Evolutionary conservation across 345 rosid species (phyloP).

Genomic region (Luvunga scandens): DNA sequence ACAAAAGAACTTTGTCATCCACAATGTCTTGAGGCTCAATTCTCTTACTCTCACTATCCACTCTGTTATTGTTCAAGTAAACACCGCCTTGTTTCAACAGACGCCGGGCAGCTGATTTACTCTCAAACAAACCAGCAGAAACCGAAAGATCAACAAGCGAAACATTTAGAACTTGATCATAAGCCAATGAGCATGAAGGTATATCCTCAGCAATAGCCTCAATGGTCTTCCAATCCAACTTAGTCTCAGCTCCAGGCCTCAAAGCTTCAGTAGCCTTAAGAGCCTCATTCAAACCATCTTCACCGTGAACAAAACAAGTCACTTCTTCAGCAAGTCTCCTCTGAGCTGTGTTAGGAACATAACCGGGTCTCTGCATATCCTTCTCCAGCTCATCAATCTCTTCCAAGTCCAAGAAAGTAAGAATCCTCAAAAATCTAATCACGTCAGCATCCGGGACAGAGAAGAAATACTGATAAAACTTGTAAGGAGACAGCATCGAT

Average conservation of each 20-base stretch:
- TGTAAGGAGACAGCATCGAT: conserved; percentile 71
- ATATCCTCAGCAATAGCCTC: conserved; percentile 86
- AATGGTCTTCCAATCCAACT: conserved; percentile 82
- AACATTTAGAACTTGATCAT: conserved; percentile 49
- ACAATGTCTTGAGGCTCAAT: conserved; percentile 72
- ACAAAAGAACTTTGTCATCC: conserved; percentile 82
- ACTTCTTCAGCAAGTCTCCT: conserved; percentile 87
- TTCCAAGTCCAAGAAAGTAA: conserved; percentile 71
- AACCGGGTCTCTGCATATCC: conserved; percentile 66
- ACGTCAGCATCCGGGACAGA: conserved; percentile 85
- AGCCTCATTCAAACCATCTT: conserved; percentile 87
- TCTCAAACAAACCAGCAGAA: conserved; percentile 78
- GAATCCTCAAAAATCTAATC: conserved; percentile 67
- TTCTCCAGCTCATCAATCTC: conserved; percentile 61
- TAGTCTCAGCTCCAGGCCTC: conserved; percentile 89
- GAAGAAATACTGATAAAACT: conserved; percentile 93
- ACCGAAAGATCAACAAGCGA: conserved; percentile 70
- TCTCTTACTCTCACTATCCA: conserved; percentile 64
- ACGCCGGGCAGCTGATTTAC: conserved; percentile 81
- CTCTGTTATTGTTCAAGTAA: conserved; percentile 89
- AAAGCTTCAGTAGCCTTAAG: conserved; percentile 86
- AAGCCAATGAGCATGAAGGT: conserved; percentile 70
- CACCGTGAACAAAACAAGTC: conserved; percentile 87
- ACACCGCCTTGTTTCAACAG: conserved; percentile 91
- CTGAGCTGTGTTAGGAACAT: conserved; percentile 70